These are phyloP conservation scores for Quercus tomentella DNA, from an alignment of 331 rosid genomes.

Conservation along the genomic window DNA sequence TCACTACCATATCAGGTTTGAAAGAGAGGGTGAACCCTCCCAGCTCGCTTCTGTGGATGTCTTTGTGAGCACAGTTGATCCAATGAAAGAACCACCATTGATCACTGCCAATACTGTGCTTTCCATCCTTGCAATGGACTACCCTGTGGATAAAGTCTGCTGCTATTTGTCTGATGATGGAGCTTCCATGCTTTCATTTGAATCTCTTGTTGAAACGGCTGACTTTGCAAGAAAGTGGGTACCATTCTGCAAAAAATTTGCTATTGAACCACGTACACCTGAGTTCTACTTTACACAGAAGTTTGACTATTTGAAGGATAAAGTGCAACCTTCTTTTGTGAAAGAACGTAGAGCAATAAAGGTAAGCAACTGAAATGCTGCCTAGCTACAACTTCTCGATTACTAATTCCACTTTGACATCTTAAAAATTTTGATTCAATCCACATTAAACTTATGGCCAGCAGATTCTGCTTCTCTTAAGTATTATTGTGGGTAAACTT, in stretches of 20 bases:
- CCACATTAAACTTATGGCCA: neutral
- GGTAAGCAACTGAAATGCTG: constrained; percentile 45
- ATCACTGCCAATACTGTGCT: constrained; percentile 97
- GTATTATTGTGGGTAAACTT: neutral
- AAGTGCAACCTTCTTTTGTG: constrained; percentile 94
- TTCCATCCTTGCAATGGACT: constrained; percentile 96
- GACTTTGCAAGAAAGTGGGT: constrained; percentile 96
- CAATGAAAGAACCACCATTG: constrained; percentile 92
- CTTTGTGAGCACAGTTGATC: constrained; percentile 98
- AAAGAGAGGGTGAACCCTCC: constrained; percentile 75
- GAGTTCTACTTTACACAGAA: constrained; percentile 97
- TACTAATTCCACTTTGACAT: neutral
- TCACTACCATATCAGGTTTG: constrained; percentile 58
- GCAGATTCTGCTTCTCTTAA: neutral
- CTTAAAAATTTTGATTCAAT: neutral
- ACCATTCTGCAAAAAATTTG: constrained; percentile 85
- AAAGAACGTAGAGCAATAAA: constrained; percentile 99
- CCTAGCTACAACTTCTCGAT: neutral
- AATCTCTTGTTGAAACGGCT: constrained; percentile 87
- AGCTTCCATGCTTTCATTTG: constrained; percentile 95
- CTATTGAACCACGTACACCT: constrained; percentile 93
- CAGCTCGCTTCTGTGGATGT: constrained; percentile 96
- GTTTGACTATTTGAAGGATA: constrained; percentile 92
- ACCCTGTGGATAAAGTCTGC: constrained; percentile 91
- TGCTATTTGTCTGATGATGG: constrained; percentile 99